phyloP scores from a whole-genome alignment of 306 rosid species.

The Calophaca sinica region DNA sequence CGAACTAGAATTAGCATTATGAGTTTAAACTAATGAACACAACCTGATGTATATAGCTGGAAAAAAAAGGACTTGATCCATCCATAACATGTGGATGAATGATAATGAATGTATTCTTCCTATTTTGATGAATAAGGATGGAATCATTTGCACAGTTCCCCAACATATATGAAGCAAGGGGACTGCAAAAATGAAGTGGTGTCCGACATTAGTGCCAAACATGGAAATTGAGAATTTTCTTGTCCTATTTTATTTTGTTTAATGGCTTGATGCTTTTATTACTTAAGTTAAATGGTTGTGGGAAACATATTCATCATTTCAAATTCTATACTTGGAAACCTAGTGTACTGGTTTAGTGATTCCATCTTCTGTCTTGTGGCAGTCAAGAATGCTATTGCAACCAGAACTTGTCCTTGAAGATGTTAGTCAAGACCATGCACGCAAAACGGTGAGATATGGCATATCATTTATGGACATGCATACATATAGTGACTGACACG shows the following conservation, averaged over 20 bases:
- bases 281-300: neutral
- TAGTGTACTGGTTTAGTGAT: conserved; percentile 10
- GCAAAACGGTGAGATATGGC: conserved; percentile 77
- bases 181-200: neutral
- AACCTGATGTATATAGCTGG: conserved; percentile 9
- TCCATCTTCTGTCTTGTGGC: conserved; percentile 30
- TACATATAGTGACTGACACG: neutral
- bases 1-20: neutral
- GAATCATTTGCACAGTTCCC: conserved; percentile 17
- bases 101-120: conserved; percentile 1
- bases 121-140: neutral
- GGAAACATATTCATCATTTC: conserved; percentile 1
- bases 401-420: conserved; percentile 95
- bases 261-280: conserved; percentile 14
- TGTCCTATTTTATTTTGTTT: neutral
- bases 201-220: neutral
- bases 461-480: conserved; percentile 13
- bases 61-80: neutral
- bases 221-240: neutral
- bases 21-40: conserved; percentile 7
- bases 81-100: conserved; percentile 6
- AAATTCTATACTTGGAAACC: neutral
- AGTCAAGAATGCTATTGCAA: conserved; percentile 94
- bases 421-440: conserved; percentile 98
- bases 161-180: neutral